phyloP scores from a whole-genome alignment of 192 early-diverging fungal genomes.

The Gonapodya prolifera region DNA sequence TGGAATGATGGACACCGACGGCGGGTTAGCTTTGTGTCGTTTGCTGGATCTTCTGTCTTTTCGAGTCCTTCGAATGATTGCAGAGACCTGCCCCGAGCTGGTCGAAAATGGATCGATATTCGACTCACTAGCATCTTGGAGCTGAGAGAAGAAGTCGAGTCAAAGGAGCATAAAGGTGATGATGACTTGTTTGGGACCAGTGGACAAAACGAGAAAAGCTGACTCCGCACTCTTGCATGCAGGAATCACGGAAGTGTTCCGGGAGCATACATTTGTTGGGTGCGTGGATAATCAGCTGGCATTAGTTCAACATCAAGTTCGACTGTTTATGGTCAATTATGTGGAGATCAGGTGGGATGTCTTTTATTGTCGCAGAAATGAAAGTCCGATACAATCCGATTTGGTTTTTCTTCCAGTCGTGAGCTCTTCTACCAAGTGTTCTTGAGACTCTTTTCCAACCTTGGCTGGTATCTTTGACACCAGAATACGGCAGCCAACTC shows the following conservation, averaged over 20 bases:
- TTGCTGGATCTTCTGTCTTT: too few relatives aligned
- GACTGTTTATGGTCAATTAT: conserved; percentile 75
- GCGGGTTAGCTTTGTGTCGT: too few relatives aligned
- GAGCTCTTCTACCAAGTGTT: conserved; percentile 83
- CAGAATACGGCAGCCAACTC: not conserved
- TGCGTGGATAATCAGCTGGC: conserved; percentile 67
- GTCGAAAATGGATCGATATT: conserved; percentile 48
- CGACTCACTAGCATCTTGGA: conserved; percentile 66
- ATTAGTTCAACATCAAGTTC: conserved; percentile 75
- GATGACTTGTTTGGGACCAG: not conserved
- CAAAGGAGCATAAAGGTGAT: conserved; percentile 38
- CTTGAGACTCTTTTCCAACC: conserved; percentile 75
- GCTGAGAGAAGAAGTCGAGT: conserved; percentile 58
- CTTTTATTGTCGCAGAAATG: not conserved
- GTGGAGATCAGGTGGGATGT: conserved; percentile 47
- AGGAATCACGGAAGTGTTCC: conserved; percentile 66
- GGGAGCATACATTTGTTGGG: conserved; percentile 79
- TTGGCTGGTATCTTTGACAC: conserved; percentile 29
- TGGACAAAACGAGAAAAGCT: too few relatives aligned
- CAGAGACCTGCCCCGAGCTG: too few relatives aligned
- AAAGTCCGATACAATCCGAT: conserved; percentile 6
- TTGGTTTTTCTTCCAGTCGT: conserved; percentile 29
- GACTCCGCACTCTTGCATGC: conserved; percentile 2
- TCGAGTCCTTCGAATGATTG: too few relatives aligned
- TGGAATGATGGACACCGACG: too few relatives aligned